phyloP scores from a whole-genome alignment of 805 yeast species.

The Saccharomycopsis olivae region DNA sequence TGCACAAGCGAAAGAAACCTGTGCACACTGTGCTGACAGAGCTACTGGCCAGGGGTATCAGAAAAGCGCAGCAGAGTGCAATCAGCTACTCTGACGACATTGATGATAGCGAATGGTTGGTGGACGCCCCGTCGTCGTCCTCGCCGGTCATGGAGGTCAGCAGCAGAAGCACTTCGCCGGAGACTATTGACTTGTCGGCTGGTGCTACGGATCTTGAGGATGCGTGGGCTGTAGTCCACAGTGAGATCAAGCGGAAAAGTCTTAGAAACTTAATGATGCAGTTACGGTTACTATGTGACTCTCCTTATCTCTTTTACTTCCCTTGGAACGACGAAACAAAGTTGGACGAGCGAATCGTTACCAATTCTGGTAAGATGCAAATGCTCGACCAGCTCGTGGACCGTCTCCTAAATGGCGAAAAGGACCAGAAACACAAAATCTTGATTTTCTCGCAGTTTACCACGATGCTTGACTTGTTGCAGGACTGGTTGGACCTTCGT shows the following conservation, averaged over 20 bases:
- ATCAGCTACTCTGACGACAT: no score
- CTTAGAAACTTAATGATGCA: slow-evolving; percentile 74
- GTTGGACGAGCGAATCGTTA: slow-evolving; percentile 32
- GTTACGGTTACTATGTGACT: slow-evolving; percentile 70
- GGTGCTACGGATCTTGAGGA: slow-evolving; percentile 7
- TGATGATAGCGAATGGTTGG: no score
- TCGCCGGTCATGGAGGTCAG: no score
- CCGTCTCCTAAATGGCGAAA: slow-evolving; percentile 44
- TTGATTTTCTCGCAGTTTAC: slow-evolving; percentile 85
- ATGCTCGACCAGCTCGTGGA: slow-evolving; percentile 39
- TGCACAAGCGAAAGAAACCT: background rate
- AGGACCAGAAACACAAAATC: slow-evolving; percentile 49
- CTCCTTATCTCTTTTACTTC: slow-evolving; percentile 74
- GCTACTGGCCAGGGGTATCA: no score
- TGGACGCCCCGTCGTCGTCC: no score
- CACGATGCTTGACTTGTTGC: slow-evolving; percentile 66
- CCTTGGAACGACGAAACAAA: slow-evolving; percentile 53
- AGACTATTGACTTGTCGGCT: no score
- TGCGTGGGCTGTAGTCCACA: slow-evolving; percentile 26
- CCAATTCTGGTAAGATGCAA: slow-evolving; percentile 57
- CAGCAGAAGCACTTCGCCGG: no score
- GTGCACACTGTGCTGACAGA: background rate
- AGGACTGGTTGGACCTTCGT: slow-evolving; percentile 56
- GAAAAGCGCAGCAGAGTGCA: no score
- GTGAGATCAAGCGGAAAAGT: slow-evolving; percentile 38